phyloP scores from a whole-genome alignment of 192 early-diverging fungal genomes.

The Allomyces macrogynus region DNA sequence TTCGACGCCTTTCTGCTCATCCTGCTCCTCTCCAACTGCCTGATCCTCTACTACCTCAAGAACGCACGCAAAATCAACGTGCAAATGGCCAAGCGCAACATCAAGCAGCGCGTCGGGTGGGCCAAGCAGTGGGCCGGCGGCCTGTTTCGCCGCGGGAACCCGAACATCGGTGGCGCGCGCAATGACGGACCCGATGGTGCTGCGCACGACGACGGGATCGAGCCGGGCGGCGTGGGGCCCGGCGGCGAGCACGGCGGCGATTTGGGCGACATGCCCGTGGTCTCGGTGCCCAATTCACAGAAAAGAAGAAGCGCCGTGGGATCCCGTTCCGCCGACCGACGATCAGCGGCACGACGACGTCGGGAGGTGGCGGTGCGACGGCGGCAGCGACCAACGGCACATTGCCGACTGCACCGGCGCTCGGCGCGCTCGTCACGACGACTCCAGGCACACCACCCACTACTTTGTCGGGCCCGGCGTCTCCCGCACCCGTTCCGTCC shows the following conservation, averaged over 20 bases:
- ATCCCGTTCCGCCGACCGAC: neutral
- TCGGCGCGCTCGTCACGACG: neutral
- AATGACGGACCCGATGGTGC: neutral
- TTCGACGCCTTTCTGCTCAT: conserved; percentile 27
- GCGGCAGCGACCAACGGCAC: neutral
- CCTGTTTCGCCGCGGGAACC: conserved; percentile 12
- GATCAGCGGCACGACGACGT: neutral
- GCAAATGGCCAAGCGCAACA: conserved; percentile 25
- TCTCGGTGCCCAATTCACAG: too few relatives aligned
- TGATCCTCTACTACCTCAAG: conserved; percentile 29
- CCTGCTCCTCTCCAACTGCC: conserved; percentile 21
- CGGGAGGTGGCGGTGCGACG: neutral
- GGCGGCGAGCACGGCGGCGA: neutral
- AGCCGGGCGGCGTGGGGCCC: neutral
- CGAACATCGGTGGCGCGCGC: neutral
- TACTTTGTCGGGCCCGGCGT: neutral
- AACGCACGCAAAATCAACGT: conserved; percentile 30
- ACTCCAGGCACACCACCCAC: neutral
- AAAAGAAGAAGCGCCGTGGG: too few relatives aligned
- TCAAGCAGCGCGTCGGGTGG: conserved; percentile 24
- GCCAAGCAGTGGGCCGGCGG: conserved; percentile 28
- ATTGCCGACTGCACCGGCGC: neutral
- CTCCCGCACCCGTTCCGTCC: too few relatives aligned
- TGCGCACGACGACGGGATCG: neutral
- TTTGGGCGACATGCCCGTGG: too few relatives aligned